phyloP scores from a whole-genome alignment of 768 basidiomycete species.

The Amanita exitialis region DNA sequence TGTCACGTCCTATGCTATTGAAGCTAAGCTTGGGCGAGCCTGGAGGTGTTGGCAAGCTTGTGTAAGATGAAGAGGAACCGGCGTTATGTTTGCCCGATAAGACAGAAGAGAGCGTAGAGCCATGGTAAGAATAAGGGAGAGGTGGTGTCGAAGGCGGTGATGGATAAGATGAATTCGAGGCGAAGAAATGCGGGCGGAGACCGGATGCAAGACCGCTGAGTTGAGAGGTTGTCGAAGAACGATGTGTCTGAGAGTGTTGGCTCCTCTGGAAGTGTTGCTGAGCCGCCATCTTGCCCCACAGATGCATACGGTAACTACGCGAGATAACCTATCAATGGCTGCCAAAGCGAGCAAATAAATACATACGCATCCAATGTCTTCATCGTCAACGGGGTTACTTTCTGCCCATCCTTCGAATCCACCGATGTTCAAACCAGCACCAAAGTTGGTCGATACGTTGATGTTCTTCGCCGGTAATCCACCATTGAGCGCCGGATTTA shows the following conservation, averaged over 20 bases:
- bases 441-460: conserved; percentile 5
- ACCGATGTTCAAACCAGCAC: conserved; percentile 14
- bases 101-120: conserved; percentile 15
- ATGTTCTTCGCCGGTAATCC: conserved; percentile 9
- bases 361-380: conserved; percentile 76
- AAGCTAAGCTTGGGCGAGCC: conserved; percentile 27
- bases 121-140: neutral
- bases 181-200: conserved; percentile 30
- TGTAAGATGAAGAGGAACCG: neutral
- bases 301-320: conserved; percentile 71
- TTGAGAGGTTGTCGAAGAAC: conserved; percentile 15
- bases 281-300: conserved; percentile 85
- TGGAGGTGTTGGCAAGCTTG: conserved; percentile 34
- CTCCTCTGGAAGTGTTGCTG: conserved; percentile 42
- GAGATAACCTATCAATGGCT: conserved; percentile 6
- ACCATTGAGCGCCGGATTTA: conserved; percentile 64
- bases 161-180: conserved; percentile 11
- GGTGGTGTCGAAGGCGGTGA: conserved; percentile 13
- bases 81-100: conserved; percentile 37
- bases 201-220: conserved; percentile 28
- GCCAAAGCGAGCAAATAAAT: conserved; percentile 5
- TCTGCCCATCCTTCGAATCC: conserved; percentile 77
- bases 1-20: conserved; percentile 11
- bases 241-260: conserved; percentile 25
- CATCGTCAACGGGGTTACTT: conserved; percentile 74